These are phyloP conservation scores for Auxenochlorella pyrenoidosa DNA, from an alignment of 139 green algal species.

Conservation along the genomic window DNA sequence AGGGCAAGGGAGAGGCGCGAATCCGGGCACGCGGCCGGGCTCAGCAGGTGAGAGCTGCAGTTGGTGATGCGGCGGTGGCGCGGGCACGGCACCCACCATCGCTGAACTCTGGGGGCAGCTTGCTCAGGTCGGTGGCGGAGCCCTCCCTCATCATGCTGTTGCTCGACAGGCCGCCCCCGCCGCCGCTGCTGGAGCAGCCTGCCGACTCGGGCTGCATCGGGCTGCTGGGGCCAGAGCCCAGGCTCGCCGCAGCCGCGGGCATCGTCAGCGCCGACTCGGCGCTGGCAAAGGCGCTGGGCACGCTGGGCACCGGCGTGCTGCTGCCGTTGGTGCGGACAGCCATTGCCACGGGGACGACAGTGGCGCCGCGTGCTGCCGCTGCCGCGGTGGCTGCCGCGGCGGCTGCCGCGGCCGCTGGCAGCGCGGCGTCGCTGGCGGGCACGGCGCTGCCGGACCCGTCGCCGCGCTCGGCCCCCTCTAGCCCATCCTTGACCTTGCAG, in stretches of 20 bases:
- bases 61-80: too few relatives aligned
- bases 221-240: not conserved
- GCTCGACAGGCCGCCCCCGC: not conserved
- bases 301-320: too few relatives aligned
- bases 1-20: too few relatives aligned
- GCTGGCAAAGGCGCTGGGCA: too few relatives aligned
- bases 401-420: not conserved
- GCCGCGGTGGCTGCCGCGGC: not conserved
- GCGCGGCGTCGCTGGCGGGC: not conserved
- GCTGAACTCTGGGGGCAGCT: slow-evolving; percentile 10
- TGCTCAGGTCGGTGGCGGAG: not conserved
- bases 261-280: too few relatives aligned
- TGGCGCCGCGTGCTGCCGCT: not conserved
- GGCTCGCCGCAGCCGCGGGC: too few relatives aligned
- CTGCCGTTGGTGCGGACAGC: not conserved
- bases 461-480: not conserved
- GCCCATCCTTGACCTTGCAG: not conserved
- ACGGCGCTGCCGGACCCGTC: not conserved
- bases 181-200: not conserved
- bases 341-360: not conserved
- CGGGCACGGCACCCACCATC: not conserved
- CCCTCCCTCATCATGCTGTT: not conserved
- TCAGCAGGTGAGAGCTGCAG: too few relatives aligned
- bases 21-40: too few relatives aligned
- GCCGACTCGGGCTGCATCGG: not conserved